Evolutionary conservation across 202 grass and related monocot species (phyloP), one percentile per base, ranked within the genome.

Genomic region (Hordeum pubiflorum): DNA sequence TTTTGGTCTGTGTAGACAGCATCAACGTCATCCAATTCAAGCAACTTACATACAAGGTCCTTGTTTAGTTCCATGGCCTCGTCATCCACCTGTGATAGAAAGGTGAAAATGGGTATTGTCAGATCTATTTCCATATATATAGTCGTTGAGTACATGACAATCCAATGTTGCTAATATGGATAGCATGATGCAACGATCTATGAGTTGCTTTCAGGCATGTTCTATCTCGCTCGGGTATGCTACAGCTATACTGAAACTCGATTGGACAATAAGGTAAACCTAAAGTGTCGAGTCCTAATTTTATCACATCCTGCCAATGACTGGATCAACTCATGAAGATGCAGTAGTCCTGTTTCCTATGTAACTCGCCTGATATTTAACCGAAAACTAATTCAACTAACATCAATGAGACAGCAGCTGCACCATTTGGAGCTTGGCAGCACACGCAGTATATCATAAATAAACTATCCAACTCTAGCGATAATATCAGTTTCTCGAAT

Each of bases 11-110:
- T 93, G 63, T 95, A 95, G 26, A 98, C 85, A 15, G 92, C 96
- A 32, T 98, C 96, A 10, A 98, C 96, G 23, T 98, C 96, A 86
- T 98, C 92, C 2, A 95, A 89, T 86, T 98, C 96, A 75, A 98
- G 89, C 81, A 98, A 81, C 41, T 98, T 98, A 59, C 60, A 80
- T 12, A 95, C 88, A 15, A 98, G 89, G 26, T 93, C 88, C 86
- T 98, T 98, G 80, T 95, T 98, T 82, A 95, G 88, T 54, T 95
- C 96, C 82, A 98, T 74, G 27, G 96, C 92, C 79, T 98, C 96
- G 3, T 95, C 92, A 76, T 98, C 92, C 32, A 87, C 90, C 96
- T 95, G 74, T 11, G 36, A 69, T 3, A 74, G 77, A 13, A 70
- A 67, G 3, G 3, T 44, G 39, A 21, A 48, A 77, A 48, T 26